These are phyloP conservation scores for Sclerotinia trifoliorum DNA, from an alignment of 2,329 filamentous ascomycete species.

Conservation along the genomic window DNA sequence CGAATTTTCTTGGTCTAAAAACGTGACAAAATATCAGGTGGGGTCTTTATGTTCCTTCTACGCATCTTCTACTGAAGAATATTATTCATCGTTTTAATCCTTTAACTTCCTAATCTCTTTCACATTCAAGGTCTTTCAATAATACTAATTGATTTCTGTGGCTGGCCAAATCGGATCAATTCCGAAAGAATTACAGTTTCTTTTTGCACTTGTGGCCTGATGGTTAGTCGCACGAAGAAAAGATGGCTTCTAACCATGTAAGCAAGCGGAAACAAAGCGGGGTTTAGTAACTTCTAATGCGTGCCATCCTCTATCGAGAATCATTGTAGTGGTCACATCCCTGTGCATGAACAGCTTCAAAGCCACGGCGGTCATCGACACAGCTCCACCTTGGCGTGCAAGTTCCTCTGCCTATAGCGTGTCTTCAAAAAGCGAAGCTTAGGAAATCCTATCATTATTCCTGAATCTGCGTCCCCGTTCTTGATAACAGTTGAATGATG, in stretches of 20 bases:
- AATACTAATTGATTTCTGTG: neutral
- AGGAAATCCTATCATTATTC: neutral
- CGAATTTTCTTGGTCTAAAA: neutral
- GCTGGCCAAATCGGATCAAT: neutral
- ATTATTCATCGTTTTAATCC: neutral
- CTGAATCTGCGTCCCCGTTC: neutral
- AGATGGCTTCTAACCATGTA: neutral
- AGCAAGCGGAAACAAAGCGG: neutral
- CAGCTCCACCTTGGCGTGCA: neutral
- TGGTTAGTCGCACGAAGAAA: neutral
- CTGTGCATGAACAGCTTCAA: neutral
- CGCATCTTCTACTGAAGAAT: neutral
- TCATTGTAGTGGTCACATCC: neutral
- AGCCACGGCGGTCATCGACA: neutral
- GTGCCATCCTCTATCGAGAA: neutral
- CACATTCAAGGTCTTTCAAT: neutral
- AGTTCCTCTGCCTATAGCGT: neutral
- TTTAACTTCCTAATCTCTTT: neutral
- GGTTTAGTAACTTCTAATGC: neutral
- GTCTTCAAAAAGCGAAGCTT: neutral
- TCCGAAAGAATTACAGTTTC: neutral
- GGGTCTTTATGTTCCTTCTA: neutral
- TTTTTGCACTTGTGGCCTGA: neutral
- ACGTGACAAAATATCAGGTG: neutral
- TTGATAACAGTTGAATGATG: neutral